A percentile compares a stretch with the other conserved stretches of the same genome.
Evolutionary conservation across 768 basidiomycete genomes (phyloP).

Genomic region (Pisolithus tinctorius): DNA sequence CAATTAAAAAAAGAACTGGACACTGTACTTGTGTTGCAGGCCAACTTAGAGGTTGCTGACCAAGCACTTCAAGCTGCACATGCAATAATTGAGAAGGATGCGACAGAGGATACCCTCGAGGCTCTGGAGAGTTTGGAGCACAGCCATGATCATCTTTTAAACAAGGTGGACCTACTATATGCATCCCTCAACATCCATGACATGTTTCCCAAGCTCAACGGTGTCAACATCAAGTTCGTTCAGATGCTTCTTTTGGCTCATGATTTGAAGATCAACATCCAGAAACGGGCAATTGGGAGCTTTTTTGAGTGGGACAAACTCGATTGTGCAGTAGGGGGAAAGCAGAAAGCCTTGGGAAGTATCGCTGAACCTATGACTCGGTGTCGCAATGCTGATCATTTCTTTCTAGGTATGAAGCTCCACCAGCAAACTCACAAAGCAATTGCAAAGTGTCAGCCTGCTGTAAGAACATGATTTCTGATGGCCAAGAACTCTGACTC

Average conservation of each 20-base stretch:
- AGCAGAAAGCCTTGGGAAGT: conserved; percentile 14
- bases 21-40: conserved; percentile 24
- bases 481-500: no score
- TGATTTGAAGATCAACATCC: conserved; percentile 35
- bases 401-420: no score
- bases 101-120: conserved; percentile 1
- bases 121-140: conserved; percentile 17
- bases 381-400: no score
- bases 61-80: conserved; percentile 12
- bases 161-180: conserved; percentile 27
- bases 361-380: no score
- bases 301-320: conserved; percentile 34
- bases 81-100: conserved; percentile 1
- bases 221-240: conserved; percentile 24
- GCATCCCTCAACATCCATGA: conserved; percentile 29
- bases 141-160: conserved; percentile 14
- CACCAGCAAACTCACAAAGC: no score
- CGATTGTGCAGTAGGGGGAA: conserved; percentile 25
- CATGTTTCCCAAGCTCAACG: conserved; percentile 26
- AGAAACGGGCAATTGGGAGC: conserved; percentile 25
- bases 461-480: no score
- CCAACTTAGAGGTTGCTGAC: conserved; percentile 20
- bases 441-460: no score
- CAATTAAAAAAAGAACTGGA: conserved; percentile 25
- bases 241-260: conserved; percentile 26